Conservation (phyloP, 2,329 filamentous ascomycete genomes). For the Trichoderma lentiforme region DNA sequence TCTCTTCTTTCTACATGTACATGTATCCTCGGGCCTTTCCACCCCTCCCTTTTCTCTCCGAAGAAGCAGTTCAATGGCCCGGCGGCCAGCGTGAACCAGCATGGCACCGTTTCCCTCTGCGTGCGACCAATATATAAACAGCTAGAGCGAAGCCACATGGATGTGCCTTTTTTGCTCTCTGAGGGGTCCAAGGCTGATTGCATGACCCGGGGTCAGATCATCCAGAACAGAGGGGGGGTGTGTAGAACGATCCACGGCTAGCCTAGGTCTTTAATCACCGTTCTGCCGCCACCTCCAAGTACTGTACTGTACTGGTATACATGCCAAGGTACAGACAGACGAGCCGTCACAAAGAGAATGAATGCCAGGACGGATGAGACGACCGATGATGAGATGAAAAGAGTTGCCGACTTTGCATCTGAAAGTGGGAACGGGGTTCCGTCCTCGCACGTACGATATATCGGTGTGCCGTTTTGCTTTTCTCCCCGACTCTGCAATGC, state of each 20-base stretch:
- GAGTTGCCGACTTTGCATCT: neutral
- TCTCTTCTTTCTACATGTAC: neutral
- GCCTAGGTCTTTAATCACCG: neutral
- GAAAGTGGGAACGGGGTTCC: neutral
- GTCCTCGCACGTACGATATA: neutral
- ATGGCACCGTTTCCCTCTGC: conserved; percentile 3
- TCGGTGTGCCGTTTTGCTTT: neutral
- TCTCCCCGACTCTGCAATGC: neutral
- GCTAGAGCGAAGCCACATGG: conserved; percentile 12
- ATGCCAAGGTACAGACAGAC: neutral
- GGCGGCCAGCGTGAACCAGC: neutral
- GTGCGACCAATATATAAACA: conserved; percentile 11
- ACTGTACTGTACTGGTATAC: neutral
- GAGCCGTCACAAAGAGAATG: neutral
- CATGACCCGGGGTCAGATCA: conserved; percentile 14
- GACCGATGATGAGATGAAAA: neutral
- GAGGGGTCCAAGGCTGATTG: conserved; percentile 11
- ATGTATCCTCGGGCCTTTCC: conserved; percentile 1
- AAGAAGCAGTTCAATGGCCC: neutral
- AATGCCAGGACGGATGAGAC: neutral
- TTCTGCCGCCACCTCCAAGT: neutral
- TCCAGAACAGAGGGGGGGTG: neutral
- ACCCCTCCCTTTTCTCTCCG: conserved; percentile 2
- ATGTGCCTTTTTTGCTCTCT: neutral
- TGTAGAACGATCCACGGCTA: neutral